Percentiles rank a stretch among this genome's conserved stretches.
Evolutionary conservation across 176 grass and related monocot genomes (phyloP).

Genomic region (Triticum turgidum): DNA sequence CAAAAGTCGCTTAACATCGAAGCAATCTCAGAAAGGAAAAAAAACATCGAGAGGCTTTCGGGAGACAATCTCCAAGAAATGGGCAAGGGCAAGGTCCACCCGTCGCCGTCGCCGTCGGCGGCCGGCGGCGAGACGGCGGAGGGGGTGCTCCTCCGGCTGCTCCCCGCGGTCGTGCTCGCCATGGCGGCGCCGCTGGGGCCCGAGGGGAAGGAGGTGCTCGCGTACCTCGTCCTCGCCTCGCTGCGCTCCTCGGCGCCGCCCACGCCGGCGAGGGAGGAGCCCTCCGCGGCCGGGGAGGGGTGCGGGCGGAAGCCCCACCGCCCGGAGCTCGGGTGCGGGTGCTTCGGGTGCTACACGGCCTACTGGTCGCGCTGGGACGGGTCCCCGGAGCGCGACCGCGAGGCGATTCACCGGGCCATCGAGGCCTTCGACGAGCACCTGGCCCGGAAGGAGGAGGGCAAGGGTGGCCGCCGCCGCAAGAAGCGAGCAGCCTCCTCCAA

Average conservation of each 20-base stretch:
- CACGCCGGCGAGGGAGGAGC: not conserved
- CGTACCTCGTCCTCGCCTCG: slow-evolving; percentile 68
- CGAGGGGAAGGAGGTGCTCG: slow-evolving; percentile 72
- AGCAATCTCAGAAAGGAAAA: slow-evolving; percentile 2
- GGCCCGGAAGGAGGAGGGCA: slow-evolving; percentile 23
- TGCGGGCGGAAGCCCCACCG: slow-evolving; percentile 23
- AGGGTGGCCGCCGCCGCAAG: slow-evolving; percentile 22
- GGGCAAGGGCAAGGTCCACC: slow-evolving; percentile 78
- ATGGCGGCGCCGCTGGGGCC: slow-evolving; percentile 43
- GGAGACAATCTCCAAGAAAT: slow-evolving; percentile 3
- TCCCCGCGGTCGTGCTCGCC: slow-evolving; percentile 45
- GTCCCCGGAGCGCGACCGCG: slow-evolving; percentile 47
- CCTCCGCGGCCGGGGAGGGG: not conserved
- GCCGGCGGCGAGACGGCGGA: not conserved
- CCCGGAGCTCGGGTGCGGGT: slow-evolving; percentile 61
- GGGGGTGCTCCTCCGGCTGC: slow-evolving; percentile 33
- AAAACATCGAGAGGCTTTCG: slow-evolving; percentile 9
- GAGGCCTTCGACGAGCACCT: slow-evolving; percentile 88
- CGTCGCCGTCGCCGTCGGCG: slow-evolving; percentile 35
- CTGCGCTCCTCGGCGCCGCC: slow-evolving; percentile 44
- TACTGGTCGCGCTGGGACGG: slow-evolving; percentile 82
- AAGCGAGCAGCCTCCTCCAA: slow-evolving; percentile 26
- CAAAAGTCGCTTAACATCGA: slow-evolving; percentile 35
- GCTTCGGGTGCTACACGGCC: slow-evolving; percentile 84
- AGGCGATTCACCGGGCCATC: slow-evolving; percentile 65